Evolutionary conservation across 1,284 basidiomycete species (phyloP).

Genomic region (Cryptococcus sp.): DNA sequence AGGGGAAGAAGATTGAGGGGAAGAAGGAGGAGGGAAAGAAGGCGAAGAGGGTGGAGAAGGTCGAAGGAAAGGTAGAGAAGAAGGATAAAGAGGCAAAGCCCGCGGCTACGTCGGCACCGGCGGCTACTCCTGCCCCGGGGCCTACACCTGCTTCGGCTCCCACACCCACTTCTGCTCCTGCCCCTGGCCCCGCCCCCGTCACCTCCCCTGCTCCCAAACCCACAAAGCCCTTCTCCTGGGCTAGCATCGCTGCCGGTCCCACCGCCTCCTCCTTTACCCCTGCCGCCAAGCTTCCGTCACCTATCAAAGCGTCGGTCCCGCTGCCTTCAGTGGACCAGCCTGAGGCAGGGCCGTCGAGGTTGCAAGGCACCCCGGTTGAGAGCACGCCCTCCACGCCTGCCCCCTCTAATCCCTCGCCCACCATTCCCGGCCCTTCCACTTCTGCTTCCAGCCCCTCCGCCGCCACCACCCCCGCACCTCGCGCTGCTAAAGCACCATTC

Average conservation of each 20-base stretch:
- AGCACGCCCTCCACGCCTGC: slow-evolving; percentile 8
- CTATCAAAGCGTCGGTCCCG: too few relatives aligned
- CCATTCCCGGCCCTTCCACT: slow-evolving; percentile 57
- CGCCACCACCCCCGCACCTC: slow-evolving; percentile 25
- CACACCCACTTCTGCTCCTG: background rate
- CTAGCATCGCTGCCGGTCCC: slow-evolving; percentile 61
- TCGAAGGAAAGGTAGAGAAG: background rate
- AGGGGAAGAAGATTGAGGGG: background rate
- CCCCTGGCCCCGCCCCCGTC: slow-evolving; percentile 4
- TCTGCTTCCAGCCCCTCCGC: slow-evolving; percentile 62
- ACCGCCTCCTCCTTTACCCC: slow-evolving; percentile 22
- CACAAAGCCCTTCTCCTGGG: slow-evolving; percentile 63
- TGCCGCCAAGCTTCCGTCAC: slow-evolving; percentile 19
- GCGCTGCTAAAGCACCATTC: slow-evolving; percentile 23
- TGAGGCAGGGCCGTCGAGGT: too few relatives aligned
- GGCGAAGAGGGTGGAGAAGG: background rate
- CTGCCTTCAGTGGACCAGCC: too few relatives aligned
- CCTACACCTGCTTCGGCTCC: background rate
- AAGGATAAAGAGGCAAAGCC: background rate
- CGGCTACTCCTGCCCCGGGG: background rate
- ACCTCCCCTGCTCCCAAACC: slow-evolving; percentile 1
- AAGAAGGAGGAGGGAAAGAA: background rate
- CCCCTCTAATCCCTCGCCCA: slow-evolving; percentile 10
- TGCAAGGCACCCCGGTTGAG: too few relatives aligned
- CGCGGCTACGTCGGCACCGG: background rate